Percentiles rank a stretch among this genome's conserved stretches.
These are phyloP conservation scores for Westerdykella ornata DNA, from an alignment of 2,329 filamentous ascomycete genomes.

Conservation along the genomic window DNA sequence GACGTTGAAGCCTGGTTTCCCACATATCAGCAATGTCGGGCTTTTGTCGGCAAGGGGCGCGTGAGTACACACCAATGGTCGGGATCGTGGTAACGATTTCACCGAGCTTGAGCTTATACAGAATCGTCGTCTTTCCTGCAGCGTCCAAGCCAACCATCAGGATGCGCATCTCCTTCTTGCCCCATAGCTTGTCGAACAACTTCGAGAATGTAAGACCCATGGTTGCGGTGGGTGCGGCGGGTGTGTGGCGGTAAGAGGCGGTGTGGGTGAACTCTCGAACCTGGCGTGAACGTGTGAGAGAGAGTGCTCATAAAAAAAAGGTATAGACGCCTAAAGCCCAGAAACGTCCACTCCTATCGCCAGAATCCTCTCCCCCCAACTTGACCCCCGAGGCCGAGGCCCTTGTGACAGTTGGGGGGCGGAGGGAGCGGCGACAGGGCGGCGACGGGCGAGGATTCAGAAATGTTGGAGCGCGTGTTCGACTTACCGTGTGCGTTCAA, in stretches of 20 bases:
- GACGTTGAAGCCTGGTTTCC: constrained; percentile 73
- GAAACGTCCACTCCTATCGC: constrained; percentile 7
- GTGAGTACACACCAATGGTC: constrained; percentile 61
- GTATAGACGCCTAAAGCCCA: constrained; percentile 4
- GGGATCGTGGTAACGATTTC: constrained; percentile 98
- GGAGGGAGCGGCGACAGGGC: constrained; percentile 11
- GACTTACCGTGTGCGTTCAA: constrained; percentile 35
- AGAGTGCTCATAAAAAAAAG: constrained; percentile 7
- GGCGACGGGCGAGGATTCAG: constrained; percentile 7
- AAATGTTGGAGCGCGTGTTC: constrained; percentile 1
- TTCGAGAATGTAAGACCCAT: constrained; percentile 95
- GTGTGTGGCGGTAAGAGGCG: constrained; percentile 24
- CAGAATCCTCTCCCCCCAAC: constrained; percentile 20
- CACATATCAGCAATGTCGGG: constrained; percentile 19
- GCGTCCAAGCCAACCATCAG: constrained; percentile 97
- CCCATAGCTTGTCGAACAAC: constrained; percentile 98
- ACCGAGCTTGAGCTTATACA: constrained; percentile 98
- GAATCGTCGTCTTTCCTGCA: constrained; percentile 96
- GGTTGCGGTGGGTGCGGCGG: constrained; percentile 47
- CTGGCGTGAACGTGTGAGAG: constrained; percentile 17
- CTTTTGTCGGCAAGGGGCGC: constrained; percentile 4
- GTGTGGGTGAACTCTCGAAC: constrained; percentile 34
- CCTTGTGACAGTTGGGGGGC: constrained; percentile 15
- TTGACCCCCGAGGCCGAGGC: constrained; percentile 21
- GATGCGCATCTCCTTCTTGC: constrained; percentile 97